Base-by-base conservation (phyloP, 164 flowering plant species). In the Nymphaea colorata region DNA sequence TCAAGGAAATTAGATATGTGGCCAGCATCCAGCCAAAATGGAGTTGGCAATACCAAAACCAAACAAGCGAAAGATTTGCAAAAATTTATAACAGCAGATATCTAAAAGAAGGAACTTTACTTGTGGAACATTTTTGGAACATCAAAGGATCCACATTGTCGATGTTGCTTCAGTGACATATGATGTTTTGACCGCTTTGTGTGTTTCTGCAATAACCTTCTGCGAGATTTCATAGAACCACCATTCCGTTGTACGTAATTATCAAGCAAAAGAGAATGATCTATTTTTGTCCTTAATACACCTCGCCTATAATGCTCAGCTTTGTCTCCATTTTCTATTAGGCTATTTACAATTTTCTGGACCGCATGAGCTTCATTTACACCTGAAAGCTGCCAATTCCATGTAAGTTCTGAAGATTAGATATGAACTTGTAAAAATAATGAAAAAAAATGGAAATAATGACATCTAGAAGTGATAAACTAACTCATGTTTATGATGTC, bases 231-330 rank as follows among this genome's bases (percentile, higher is more conserved):
- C 70, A 73, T 25, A 59, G 47, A 43, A 74, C 68, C n/a, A 64
- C 61, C 45, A 75, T 70, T 15, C 75, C 42, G 12, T 61, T 73
- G 85, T 43, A 84, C 84, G 70, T 67, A 74, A 81, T 79, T 87
- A 79, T 91, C 97, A 67, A 93, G 90, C 65, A 83, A 87, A 66
- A 89, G 73, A 83, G 83, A 78, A 70, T 82, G 80, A 66, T 93
- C 96, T 65, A 84, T 69, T 74, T 84, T 87, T 74, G 65, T 71
- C 74, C 79, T 84, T 79, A 74, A 85, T 43, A 90, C 82, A 43
- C 93, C 93, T 17, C 84, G 87, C 80, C 78, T 74, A 79, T 87
- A 87, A 68, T 89, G 87, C 75, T 82, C 84, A 61, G 96, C 88
- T 36, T 82, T 68, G 76, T 93, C 97, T 10, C 98, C 97, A 62